A percentile compares a stretch with the other conserved stretches of the same genome.
phyloP scores from a whole-genome alignment of 1,284 basidiomycete genomes.

The Caloboletus inedulis region DNA sequence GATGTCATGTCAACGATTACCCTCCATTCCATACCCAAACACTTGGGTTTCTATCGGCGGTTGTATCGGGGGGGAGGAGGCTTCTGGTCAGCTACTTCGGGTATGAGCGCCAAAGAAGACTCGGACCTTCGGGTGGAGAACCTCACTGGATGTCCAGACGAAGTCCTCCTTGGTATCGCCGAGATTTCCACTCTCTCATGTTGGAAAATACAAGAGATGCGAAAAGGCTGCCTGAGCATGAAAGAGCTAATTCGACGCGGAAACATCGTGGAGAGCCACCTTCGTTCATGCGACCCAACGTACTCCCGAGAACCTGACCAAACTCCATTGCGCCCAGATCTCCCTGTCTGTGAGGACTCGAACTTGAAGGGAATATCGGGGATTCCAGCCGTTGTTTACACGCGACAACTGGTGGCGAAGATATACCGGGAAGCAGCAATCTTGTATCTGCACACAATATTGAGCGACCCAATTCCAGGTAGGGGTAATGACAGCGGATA shows the following conservation, averaged over 20 bases:
- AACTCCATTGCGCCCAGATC: conserved; percentile 39
- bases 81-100: conserved; percentile 34
- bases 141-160: conserved; percentile 72
- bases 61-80: conserved; percentile 45
- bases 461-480: conserved; percentile 68
- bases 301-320: conserved; percentile 33
- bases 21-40: conserved; percentile 58
- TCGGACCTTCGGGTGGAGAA: conserved; percentile 55
- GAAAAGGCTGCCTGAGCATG: conserved; percentile 61
- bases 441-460: conserved; percentile 67
- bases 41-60: conserved; percentile 60
- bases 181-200: conserved; percentile 70
- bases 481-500: conserved; percentile 23
- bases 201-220: conserved; percentile 66
- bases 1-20: conserved; percentile 71
- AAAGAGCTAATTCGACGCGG: conserved; percentile 68
- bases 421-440: conserved; percentile 68
- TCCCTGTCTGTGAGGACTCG: conserved; percentile 32
- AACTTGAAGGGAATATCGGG: conserved; percentile 26
- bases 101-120: conserved; percentile 29
- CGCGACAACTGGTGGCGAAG: conserved; percentile 47
- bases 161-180: conserved; percentile 68
- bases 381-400: conserved; percentile 37
- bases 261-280: conserved; percentile 60
- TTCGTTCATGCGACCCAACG: conserved; percentile 41